phyloP scores from a whole-genome alignment of 352 stramenopile genomes.

The Phytophthora constricta region DNA sequence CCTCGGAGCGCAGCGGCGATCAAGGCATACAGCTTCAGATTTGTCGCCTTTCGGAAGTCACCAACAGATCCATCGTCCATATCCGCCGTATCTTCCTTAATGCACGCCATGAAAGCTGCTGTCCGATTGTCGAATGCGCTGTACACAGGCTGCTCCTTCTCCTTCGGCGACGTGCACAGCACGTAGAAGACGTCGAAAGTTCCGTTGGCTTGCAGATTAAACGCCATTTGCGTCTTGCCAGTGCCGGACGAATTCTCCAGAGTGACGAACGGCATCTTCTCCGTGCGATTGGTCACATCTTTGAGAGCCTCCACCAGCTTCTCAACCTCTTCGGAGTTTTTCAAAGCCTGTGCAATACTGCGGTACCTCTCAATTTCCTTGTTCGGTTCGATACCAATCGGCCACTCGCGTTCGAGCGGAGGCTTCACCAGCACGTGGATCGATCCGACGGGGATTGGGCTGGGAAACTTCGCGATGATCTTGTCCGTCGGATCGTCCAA shows the following conservation, averaged over 20 bases:
- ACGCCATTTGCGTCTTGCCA: not conserved
- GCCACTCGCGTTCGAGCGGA: too few relatives aligned
- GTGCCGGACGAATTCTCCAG: not conserved
- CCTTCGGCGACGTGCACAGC: not conserved
- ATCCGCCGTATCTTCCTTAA: not conserved
- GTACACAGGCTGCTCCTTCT: not conserved
- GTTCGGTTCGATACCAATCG: too few relatives aligned
- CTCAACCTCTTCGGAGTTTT: too few relatives aligned
- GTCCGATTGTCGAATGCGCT: not conserved
- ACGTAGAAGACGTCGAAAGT: not conserved
- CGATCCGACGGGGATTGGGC: too few relatives aligned
- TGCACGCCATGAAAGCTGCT: not conserved
- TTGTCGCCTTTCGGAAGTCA: not conserved
- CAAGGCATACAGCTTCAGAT: not conserved
- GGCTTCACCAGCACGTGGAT: too few relatives aligned
- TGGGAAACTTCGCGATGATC: too few relatives aligned
- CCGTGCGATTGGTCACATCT: too few relatives aligned
- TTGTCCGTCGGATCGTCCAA: too few relatives aligned
- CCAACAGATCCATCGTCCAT: not conserved
- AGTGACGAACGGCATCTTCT: not conserved
- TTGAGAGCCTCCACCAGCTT: too few relatives aligned
- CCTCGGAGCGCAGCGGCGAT: slow-evolving; percentile 1
- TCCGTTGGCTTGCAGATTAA: not conserved
- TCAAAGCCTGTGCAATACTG: too few relatives aligned
- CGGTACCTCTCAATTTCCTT: too few relatives aligned